Percentiles rank a stretch among this genome's conserved stretches.
phyloP scores from a whole-genome alignment of 345 rosid genomes.

The Psidium friedrichsthalianum region DNA sequence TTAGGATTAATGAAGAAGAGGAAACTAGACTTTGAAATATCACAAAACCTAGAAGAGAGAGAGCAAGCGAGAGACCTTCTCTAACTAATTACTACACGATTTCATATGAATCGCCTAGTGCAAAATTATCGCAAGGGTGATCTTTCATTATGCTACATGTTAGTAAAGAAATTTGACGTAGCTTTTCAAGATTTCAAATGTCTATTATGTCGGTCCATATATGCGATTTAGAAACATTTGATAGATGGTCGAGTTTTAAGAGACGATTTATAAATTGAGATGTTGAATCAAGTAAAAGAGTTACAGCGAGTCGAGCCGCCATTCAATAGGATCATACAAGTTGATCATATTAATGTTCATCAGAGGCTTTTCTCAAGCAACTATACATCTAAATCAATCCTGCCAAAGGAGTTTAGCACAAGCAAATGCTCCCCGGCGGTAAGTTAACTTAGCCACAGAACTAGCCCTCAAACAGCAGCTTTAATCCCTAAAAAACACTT shows the following conservation, averaged over 20 bases:
- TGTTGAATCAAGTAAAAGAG: too few relatives aligned
- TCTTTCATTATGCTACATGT: background rate
- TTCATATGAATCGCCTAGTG: background rate
- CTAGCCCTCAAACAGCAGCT: background rate
- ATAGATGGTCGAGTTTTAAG: background rate
- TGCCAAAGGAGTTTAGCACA: background rate
- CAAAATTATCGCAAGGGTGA: background rate
- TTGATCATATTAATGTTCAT: background rate
- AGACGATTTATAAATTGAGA: too few relatives aligned
- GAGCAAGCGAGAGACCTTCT: background rate
- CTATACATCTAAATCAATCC: too few relatives aligned
- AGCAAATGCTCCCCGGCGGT: background rate
- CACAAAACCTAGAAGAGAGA: background rate
- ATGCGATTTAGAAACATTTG: too few relatives aligned
- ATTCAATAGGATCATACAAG: background rate
- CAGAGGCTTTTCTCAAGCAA: background rate
- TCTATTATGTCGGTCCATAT: background rate
- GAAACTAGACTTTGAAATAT: background rate
- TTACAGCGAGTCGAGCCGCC: background rate
- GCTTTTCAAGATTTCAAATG: background rate
- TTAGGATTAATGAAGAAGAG: too few relatives aligned
- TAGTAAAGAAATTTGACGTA: background rate
- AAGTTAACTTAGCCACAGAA: too few relatives aligned
- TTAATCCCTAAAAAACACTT: background rate
- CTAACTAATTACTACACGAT: background rate